Evolutionary conservation across 192 early-diverging fungal genomes (phyloP).

Genomic region (Irineochytrium annulatum): DNA sequence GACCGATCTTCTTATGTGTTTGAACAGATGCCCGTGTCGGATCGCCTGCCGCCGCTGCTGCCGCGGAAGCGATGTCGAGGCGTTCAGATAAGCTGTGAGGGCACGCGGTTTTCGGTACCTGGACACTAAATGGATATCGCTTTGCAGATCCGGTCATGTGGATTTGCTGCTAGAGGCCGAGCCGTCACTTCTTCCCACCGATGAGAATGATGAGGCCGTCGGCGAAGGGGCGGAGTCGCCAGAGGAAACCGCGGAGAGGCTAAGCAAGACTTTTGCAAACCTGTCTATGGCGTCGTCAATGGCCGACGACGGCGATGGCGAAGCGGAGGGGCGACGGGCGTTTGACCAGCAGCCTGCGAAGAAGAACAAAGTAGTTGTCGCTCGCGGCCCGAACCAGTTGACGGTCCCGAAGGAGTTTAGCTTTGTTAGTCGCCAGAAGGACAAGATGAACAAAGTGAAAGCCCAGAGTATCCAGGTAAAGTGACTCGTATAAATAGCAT

Average conservation of each 20-base stretch:
- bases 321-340: not conserved
- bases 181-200: too few species aligned
- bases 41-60: not conserved
- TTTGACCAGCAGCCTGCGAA: not conserved
- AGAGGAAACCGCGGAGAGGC: not conserved
- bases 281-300: not conserved
- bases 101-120: not conserved
- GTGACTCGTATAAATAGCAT: not conserved
- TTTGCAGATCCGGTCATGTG: not conserved
- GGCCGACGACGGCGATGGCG: not conserved
- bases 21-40: slow-evolving; percentile 12
- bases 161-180: too few species aligned
- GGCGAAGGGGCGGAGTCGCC: too few species aligned
- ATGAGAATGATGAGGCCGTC: too few species aligned
- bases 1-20: slow-evolving; percentile 1
- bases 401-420: slow-evolving; percentile 43
- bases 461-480: slow-evolving; percentile 17
- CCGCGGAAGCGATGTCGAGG: not conserved
- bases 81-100: not conserved
- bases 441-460: not conserved
- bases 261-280: not conserved
- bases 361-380: not conserved
- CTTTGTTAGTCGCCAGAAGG: slow-evolving; percentile 22
- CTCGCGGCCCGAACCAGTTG: slow-evolving; percentile 7
- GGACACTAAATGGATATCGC: too few species aligned